A percentile compares a stretch with the other conserved stretches of the same genome.
phyloP scores from a whole-genome alignment of 2,329 filamentous ascomycete species.

The Diaporthe ampelina region DNA sequence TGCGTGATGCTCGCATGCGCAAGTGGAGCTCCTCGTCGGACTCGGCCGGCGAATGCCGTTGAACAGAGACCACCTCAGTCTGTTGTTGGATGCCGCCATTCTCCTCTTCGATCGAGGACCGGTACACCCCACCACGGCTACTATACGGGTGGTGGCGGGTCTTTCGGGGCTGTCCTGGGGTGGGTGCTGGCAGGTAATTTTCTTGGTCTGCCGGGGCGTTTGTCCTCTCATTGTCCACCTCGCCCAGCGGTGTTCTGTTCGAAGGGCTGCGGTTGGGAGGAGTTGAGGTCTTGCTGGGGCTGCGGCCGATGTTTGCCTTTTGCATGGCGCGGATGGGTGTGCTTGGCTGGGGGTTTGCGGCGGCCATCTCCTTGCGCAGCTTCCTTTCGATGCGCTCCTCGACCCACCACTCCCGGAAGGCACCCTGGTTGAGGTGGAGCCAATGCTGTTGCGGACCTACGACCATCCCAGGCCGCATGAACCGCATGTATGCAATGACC shows the following conservation, averaged over 20 bases:
- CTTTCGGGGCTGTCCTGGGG: constrained; percentile 95
- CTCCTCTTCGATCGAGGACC: constrained; percentile 61
- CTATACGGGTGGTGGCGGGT: constrained; percentile 83
- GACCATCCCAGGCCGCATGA: constrained; percentile 99
- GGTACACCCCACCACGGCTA: constrained; percentile 63
- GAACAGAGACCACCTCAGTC: constrained; percentile 71
- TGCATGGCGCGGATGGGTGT: constrained; percentile 74
- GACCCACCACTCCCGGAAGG: constrained; percentile 99
- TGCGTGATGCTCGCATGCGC: constrained; percentile 78
- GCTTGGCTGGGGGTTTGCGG: constrained; percentile 59
- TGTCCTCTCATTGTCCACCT: constrained; percentile 86
- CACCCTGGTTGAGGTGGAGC: constrained; percentile 96
- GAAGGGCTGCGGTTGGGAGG: constrained; percentile 85
- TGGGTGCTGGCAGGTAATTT: constrained; percentile 94
- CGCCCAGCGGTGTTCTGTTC: constrained; percentile 88
- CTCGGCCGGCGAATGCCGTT: constrained; percentile 74
- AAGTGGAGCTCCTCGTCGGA: constrained; percentile 88
- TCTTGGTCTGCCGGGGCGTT: constrained; percentile 77
- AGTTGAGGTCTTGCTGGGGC: constrained; percentile 81
- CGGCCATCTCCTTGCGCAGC: constrained; percentile 71
- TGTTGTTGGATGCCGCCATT: constrained; percentile 68
- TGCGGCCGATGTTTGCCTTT: constrained; percentile 68
- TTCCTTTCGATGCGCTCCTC: constrained; percentile 85
- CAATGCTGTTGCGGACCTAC: constrained; percentile 99
- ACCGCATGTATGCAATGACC: constrained; percentile 97